Base-by-base conservation (phyloP, 257 asterid species). In the Rehmannia glutinosa region DNA sequence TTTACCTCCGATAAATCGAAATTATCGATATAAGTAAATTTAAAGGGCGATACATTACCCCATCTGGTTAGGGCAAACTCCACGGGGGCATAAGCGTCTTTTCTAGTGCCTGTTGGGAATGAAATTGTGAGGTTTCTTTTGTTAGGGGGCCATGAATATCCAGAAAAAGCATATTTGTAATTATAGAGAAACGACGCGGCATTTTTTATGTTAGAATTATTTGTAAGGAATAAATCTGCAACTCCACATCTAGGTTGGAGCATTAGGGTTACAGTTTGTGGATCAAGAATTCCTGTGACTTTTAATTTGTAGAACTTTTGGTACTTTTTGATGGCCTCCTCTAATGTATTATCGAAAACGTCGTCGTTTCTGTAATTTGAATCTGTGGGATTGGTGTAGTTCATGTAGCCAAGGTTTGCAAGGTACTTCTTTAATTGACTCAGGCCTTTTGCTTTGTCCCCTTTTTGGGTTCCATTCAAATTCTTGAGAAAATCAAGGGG, bases 381-480 rank as follows among this genome's bases (percentile, higher is more conserved):
- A 8, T 2, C 9, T 10, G 8, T 51, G 16, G 27, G 2, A 4
- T 9, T 23, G 25, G 1, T n/a, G n/a, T n/a, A n/a, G n/a, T n/a
- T n/a, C 3, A 51, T n/a, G 62, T 66, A 66, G 32, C 72, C 72
- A 24, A 66, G 53, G 23, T 21, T 54, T 13, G 25, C 16, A 0
- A 66, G 53, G 62, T 35, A 53, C 25, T 38, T 53, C 63, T 35
- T 66, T 6, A 66, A 8, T 16, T 36, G 17, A 19, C 19, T 8
- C 11, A 66, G 42, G 52, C 72, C 72, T 2, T 38, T 30, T 49
- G 25, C 59, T 0, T 8, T 4, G 69, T 46, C 32, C 15, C 69
- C 69, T 15, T 64, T 64, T 8, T 11, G 42, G 55, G 58, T 49
- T 23, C 54, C 68, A 17, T 16, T 35, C 47, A 58, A 58, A 10